Conservation (phyloP, 2,329 filamentous ascomycete genomes). For the Neocucurbitaria cava region DNA sequence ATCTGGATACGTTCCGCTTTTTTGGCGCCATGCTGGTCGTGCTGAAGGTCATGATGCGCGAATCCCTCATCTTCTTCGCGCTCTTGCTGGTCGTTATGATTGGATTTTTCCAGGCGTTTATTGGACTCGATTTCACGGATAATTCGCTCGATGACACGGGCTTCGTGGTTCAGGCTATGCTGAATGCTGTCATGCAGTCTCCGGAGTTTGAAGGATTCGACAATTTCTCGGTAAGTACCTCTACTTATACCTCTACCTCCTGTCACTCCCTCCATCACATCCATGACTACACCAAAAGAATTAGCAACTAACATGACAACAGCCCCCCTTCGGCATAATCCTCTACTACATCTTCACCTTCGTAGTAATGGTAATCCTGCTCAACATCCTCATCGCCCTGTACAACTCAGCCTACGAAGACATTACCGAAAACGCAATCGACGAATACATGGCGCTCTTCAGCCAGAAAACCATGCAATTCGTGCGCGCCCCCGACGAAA, state of each 20-base stretch:
- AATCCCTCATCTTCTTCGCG: conserved; percentile 93
- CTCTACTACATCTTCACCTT: conserved; percentile 99
- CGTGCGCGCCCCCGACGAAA: conserved; percentile 94
- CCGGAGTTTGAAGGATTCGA: conserved; percentile 92
- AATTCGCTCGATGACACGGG: conserved; percentile 69
- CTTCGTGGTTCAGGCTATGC: conserved; percentile 82
- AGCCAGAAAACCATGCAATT: conserved; percentile 96
- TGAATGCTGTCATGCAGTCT: conserved; percentile 88
- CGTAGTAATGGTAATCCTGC: conserved; percentile 90
- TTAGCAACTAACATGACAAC: conserved; percentile 8
- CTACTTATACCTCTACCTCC: neutral
- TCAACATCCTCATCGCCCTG: conserved; percentile 95
- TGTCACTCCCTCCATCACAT: neutral
- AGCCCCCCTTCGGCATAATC: conserved; percentile 87
- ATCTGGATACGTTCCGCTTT: conserved; percentile 91
- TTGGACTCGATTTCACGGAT: conserved; percentile 87
- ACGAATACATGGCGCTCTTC: conserved; percentile 95
- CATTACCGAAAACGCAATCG: conserved; percentile 89
- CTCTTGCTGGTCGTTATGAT: conserved; percentile 82
- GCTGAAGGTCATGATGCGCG: conserved; percentile 72
- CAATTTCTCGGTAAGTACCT: conserved; percentile 68
- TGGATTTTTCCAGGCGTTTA: conserved; percentile 91
- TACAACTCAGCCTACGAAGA: conserved; percentile 98
- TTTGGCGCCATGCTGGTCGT: conserved; percentile 99
- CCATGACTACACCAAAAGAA: neutral